Evolutionary conservation across 2,329 filamentous ascomycete species (phyloP), one percentile per base, ranked within the genome.

Genomic region (Metarhizium guizhouense): DNA sequence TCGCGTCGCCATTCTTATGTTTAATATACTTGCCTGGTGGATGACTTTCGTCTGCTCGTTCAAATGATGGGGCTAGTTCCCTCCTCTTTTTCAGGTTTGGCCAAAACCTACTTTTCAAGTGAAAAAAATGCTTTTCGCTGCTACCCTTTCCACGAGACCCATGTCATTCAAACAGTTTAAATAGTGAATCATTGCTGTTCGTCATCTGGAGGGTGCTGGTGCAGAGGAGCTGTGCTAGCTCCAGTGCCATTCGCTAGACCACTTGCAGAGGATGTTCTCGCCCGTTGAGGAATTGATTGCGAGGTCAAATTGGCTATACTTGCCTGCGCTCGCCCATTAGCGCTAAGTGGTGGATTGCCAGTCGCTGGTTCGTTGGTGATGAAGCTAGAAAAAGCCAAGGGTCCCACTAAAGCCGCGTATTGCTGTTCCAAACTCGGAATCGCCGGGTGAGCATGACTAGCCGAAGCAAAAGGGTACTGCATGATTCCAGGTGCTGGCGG

Each of bases 221-320:
- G 68, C 56, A 72, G 67, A 3, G 67, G 65, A 13, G 70, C 70
- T 6, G 70, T 72, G 62, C 70, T 73, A 38, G 70, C 69, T n/a
- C 67, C 67, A 20, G 63, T 58, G 45, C 45, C 34, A 34, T 52
- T 45, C 3, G n/a, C 54, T 4, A 51, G 10, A 13, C 48, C 34
- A 30, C 38, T 20, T 20, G 47, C 34, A 43, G 47, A 43, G 0
- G 48, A 40, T n/a, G 51, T 29, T n/a, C 62, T 61, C 52, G 62
- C 58, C 25, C 51, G 54, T 40, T 62, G 58, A 8, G 57, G 52
- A 13, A 58, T 59, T 8, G 61, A 58, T 30, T 64, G 61, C 20
- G 63, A 60, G 8, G 51, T 52, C 34, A 69, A 51, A 16, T 62
- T 63, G 14, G 69, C 70, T 25, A 64, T 58, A 54, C 69, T 71